Evolutionary conservation across 768 basidiomycete genomes (phyloP), one percentile per base, ranked within the genome.

Genomic region (Leccinum ochraceum): DNA sequence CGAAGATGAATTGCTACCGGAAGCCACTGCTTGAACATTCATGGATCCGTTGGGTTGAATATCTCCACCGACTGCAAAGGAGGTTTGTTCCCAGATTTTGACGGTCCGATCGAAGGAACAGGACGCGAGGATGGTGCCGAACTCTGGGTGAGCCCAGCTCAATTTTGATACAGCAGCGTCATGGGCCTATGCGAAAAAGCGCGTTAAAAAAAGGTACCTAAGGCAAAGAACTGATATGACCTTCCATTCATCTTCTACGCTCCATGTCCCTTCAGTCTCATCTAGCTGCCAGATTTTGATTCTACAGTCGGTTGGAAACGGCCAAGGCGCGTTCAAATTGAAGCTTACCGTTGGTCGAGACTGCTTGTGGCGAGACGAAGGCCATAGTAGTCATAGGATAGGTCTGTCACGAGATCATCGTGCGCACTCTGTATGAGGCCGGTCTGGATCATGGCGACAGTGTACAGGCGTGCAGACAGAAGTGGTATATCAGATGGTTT

Each of bases 81-180:
- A 64, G 0, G 76, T 77, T 74, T 91, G 85, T 70, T 95, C 92
- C 94, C 94, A 98, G 16, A 99, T 83, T 74, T 95, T 92, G 58
- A 95, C 91, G 0, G 91, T 91, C 26, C 95, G 83, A 75, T 98
- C 96, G 67, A 95, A 94, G 2, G 90, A 94, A 5, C 87, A 85
- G 4, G 91, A 92, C 0, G 94, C 94, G 58, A 98, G 79, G 56
- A 97, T 84, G 2, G 86, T 84, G 4, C 94, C 95, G 60, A 94
- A 95, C 73, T 95, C 89, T 5, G 96, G 94, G 70, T 95, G 94
- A 1, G 94, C 94, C 92, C 94, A 98, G 56, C 84, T 84, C 14
- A 97, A 67, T 72, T 83, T 88, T 8, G 93, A 85, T 39, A 97
- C 81, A 0, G 95, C 86, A 16, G 94, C 94, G 68, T 96, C 94